Base-by-base conservation (phyloP, 179 eudicot species). In the Vitellaria paradoxa region DNA sequence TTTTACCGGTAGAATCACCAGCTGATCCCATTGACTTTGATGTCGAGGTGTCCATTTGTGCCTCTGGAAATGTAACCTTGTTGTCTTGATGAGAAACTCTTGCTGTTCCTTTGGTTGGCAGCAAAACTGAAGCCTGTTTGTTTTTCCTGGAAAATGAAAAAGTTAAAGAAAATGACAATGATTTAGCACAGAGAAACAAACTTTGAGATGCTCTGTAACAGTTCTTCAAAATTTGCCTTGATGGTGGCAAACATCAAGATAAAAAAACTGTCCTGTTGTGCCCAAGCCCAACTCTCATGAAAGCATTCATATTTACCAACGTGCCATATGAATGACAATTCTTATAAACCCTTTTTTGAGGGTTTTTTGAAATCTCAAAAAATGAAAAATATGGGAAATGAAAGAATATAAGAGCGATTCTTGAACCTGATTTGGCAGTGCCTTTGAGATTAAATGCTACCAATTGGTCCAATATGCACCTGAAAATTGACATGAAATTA, bases 21-120 rank as follows among this genome's bases (percentile, higher is more conserved):
- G 70, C 70, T 55, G 76, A 76, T 81, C 63, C 70, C 59, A 56
- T 37, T n/a, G 76, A 71, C 79, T 69, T 7, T 42, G 17, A 63
- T 20, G 50, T 53, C n/a, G 23, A 74, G 50, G 13, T 59, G 40
- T 10, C 72, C 49, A 60, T 70, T 55, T 70, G 49, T 47, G 57
- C 65, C 70, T 13, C 23, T 40, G 65, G 20, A 61, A 79, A 24
- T 23, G 65, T 21, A 52, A 3, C 14, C 8, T 20, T 2, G 8
- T 26, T 15, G 10, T n/a, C 30, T 52, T 14, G 12, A 52, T 47
- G 72, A 47, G 42, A 14, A 60, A 73, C 23, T n/a, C n/a, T n/a
- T n/a, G n/a, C n/a, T n/a, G n/a, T n/a, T n/a, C n/a, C n/a, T n/a
- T n/a, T n/a, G 50, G 76, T 45, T 42, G 76, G 76, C 65, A 73